Evolutionary conservation across 805 yeast species (phyloP).

Genomic region (Candida fluviatilis): DNA sequence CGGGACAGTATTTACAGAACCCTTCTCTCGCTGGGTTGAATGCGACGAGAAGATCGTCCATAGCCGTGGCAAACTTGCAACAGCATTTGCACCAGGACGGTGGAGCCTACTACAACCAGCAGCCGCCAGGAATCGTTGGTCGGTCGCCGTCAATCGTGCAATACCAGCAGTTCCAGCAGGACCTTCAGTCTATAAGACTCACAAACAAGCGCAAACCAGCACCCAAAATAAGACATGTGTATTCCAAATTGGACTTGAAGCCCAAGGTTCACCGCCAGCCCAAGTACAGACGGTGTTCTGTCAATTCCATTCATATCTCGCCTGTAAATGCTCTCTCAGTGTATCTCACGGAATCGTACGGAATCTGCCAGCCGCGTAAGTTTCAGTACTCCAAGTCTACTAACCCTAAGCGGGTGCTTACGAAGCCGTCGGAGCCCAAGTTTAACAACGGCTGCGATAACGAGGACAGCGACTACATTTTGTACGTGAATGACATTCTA

Average conservation of each 20-base stretch:
- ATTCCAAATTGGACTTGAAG: constrained; percentile 46
- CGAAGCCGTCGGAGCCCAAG: constrained; percentile 85
- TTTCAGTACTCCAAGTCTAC: constrained; percentile 79
- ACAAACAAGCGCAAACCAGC: constrained; percentile 25
- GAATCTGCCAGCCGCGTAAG: constrained; percentile 71
- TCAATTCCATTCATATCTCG: constrained; percentile 60
- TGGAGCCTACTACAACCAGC: constrained; percentile 9
- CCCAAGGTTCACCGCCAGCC: constrained; percentile 63
- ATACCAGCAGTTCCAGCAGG: constrained; percentile 31
- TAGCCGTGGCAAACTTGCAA: constrained; percentile 16
- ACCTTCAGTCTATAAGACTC: constrained; percentile 18
- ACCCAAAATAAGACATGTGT: constrained; percentile 47
- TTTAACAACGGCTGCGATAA: constrained; percentile 84
- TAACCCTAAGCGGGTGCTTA: constrained; percentile 87
- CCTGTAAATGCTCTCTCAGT: constrained; percentile 81
- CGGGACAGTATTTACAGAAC: constrained; percentile 4
- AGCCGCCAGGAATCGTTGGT: constrained; percentile 13
- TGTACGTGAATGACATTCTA: constrained; percentile 89
- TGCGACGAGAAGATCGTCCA: constrained; percentile 18
- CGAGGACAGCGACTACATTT: constrained; percentile 81
- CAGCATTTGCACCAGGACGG: constrained; percentile 8
- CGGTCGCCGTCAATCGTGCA: constrained; percentile 31
- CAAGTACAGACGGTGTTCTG: constrained; percentile 65
- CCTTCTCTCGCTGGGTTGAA: constrained; percentile 1
- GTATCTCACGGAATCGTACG: constrained; percentile 72